Conservation (phyloP, 352 stramenopile genomes). For the Pythium diclinum region DNA sequence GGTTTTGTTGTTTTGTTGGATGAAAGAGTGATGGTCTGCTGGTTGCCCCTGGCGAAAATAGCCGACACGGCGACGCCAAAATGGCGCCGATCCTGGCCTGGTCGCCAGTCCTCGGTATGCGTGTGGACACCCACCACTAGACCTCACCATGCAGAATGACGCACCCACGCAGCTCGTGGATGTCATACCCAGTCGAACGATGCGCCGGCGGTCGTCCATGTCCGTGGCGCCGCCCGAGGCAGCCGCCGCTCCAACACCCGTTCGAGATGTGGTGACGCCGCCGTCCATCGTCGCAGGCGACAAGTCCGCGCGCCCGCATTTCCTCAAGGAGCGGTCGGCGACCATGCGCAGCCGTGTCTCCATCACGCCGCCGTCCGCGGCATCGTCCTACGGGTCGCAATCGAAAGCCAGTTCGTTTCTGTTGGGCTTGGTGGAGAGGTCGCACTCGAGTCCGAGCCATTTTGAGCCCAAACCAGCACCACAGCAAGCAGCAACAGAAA, state of each 20-base stretch:
- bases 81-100: neutral
- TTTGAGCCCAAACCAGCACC: constrained; percentile 24
- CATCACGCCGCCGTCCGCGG: neutral
- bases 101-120: neutral
- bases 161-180: neutral
- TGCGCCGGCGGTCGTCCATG: constrained; percentile 17
- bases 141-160: neutral
- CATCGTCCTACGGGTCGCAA: constrained; percentile 15
- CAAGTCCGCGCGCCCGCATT: constrained; percentile 39
- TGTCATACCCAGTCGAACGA: neutral
- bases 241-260: neutral
- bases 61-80: neutral
- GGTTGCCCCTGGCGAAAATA: constrained; percentile 3
- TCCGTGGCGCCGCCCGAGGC: neutral
- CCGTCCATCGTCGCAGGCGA: constrained; percentile 29
- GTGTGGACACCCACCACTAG: neutral
- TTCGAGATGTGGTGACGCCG: neutral
- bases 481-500: neutral
- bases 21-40: constrained; percentile 18
- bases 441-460: constrained; percentile 3
- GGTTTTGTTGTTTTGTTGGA: neutral
- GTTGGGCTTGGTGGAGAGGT: constrained; percentile 35
- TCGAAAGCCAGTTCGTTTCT: constrained; percentile 64
- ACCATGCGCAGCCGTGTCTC: constrained; percentile 35
- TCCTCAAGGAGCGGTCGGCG: constrained; percentile 50